Base-by-base conservation (phyloP, 1,139 yeast genomes). In the Candida pseudoviswanathii region DNA sequence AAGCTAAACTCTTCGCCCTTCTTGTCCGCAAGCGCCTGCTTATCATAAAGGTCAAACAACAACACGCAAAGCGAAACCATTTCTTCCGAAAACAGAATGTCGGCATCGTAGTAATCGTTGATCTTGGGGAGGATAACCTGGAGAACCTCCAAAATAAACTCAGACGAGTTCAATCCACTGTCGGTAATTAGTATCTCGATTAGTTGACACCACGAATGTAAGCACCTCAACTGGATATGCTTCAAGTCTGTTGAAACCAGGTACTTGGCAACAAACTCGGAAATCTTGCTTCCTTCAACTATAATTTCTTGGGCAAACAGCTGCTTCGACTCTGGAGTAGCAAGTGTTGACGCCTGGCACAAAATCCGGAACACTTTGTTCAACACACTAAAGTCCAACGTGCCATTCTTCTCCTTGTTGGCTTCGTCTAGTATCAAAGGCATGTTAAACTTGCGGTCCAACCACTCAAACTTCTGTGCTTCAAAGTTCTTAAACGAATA, bases 201-300 rank as follows among this genome's bases (percentile, higher is more conserved):
- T 47, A 91, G 67, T 57, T 86, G 87, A 32, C 86, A 84, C 98
- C 98, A 92, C 0, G 96, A 81, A 58, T 84, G 88, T 29, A 92
- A 68, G 51, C 86, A 82, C 6, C 78, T 71, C 43, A 86, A 70
- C 55, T 88, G 95, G 4, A 76, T 71, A 1, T 73, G 65, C 50
- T 78, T 76, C 57, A 83, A 77, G 39, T 74, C 73, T 33, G 73
- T 71, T 34, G 71, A 71, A 9, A 81, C 68, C 16, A 82, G 59
- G 41, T 72, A 71, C 54, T 77, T 78, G 1, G 73, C 68, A 32
- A 81, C 58, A 51, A 76, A 73, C 10, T 68, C 70, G 36, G 70
- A 60, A 37, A 70, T 59, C 30, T 56, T 55, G 41, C 57, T 62
- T 1, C 68, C 71, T 49, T 70, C 72, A 21, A 59, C 48, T 56